Evolutionary conservation across 345 rosid species (phyloP).

Genomic region (Camelina hispida): DNA sequence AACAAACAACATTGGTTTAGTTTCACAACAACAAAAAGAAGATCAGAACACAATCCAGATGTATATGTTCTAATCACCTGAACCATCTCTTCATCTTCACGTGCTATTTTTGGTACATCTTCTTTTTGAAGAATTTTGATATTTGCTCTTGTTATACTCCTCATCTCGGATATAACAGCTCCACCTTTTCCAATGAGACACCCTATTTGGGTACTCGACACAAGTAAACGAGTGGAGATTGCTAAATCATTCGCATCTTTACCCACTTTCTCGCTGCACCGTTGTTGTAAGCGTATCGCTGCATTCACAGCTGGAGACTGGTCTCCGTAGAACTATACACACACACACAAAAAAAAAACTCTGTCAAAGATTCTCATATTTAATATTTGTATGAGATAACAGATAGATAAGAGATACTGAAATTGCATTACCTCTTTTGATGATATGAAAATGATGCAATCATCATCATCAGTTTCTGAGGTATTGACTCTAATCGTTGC

Average conservation of each 20-base stretch:
- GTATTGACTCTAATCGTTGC: slow-evolving; percentile 75
- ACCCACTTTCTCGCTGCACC: slow-evolving; percentile 77
- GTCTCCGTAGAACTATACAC: slow-evolving; percentile 63
- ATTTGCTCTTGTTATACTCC: slow-evolving; percentile 62
- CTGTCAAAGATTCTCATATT: neutral
- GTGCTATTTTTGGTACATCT: slow-evolving; percentile 64
- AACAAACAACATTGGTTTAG: neutral
- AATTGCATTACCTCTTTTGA: slow-evolving; percentile 65
- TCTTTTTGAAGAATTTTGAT: slow-evolving; percentile 66
- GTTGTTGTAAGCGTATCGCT: slow-evolving; percentile 66
- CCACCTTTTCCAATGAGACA: slow-evolving; percentile 85
- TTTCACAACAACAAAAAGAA: neutral
- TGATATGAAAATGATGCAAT: slow-evolving; percentile 66
- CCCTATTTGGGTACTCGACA: slow-evolving; percentile 70
- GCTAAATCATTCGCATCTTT: slow-evolving; percentile 63
- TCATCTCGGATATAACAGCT: slow-evolving; percentile 74
- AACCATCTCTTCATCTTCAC: slow-evolving; percentile 74
- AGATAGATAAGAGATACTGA: neutral
- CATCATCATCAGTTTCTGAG: slow-evolving; percentile 61
- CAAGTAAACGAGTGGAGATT: slow-evolving; percentile 70
- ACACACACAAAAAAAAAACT: neutral
- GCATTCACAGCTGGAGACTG: slow-evolving; percentile 74
- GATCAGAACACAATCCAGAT: neutral
- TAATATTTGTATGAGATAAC: neutral
- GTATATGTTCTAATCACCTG: slow-evolving; percentile 46